These are phyloP conservation scores for Melastoma malabathricum DNA, from an alignment of 345 rosid species.

Conservation along the genomic window DNA sequence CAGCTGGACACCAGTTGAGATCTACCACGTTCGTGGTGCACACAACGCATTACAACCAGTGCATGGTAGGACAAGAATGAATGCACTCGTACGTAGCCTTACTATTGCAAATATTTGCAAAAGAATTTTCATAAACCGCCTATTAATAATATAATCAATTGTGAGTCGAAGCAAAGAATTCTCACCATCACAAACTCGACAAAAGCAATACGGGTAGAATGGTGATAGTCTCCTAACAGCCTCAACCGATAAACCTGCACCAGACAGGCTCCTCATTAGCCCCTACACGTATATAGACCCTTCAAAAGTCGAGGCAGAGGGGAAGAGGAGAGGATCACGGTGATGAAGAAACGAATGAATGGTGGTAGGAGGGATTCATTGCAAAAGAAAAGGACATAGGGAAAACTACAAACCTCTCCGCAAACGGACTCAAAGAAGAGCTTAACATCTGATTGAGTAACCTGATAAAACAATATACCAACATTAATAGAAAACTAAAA, in stretches of 20 bases:
- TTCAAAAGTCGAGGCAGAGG: too few relatives aligned
- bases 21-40: too few relatives aligned
- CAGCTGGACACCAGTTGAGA: too few relatives aligned
- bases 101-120: too few relatives aligned
- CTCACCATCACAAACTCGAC: conserved; percentile 28
- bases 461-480: conserved; percentile 11
- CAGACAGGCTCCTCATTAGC: not conserved
- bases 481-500: not conserved
- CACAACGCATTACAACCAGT: too few relatives aligned
- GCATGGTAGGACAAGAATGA: too few relatives aligned
- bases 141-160: too few relatives aligned
- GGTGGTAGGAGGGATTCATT: not conserved
- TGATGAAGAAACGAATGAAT: too few relatives aligned
- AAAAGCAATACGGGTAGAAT: conserved; percentile 32
- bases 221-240: conserved; percentile 34
- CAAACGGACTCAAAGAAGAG: conserved; percentile 26
- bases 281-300: too few relatives aligned
- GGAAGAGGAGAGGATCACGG: too few relatives aligned
- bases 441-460: conserved; percentile 25
- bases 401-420: conserved; percentile 25
- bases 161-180: not conserved
- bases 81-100: too few relatives aligned
- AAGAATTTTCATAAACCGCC: too few relatives aligned
- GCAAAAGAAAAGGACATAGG: conserved; percentile 1
- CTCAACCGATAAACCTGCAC: conserved; percentile 30